Conservation (phyloP, 768 basidiomycete genomes). For the Boletales sp. region DNA sequence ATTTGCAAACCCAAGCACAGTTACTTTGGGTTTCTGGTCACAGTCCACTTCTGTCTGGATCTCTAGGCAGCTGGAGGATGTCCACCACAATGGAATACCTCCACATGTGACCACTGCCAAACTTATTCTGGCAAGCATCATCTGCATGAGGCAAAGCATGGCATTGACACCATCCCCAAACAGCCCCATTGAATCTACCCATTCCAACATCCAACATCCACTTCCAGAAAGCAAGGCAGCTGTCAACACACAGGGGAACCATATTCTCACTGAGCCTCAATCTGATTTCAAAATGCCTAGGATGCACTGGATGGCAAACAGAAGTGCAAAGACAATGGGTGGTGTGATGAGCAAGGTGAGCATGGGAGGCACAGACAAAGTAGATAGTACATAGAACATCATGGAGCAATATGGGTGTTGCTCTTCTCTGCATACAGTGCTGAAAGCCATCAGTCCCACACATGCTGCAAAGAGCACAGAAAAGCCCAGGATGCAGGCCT, state of each 20-base stretch:
- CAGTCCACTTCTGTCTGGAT: slow-evolving; percentile 37
- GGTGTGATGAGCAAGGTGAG: slow-evolving; percentile 56
- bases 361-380: slow-evolving; percentile 61
- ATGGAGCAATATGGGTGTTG: slow-evolving; percentile 87
- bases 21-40: slow-evolving; percentile 40
- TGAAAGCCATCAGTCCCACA: slow-evolving; percentile 68
- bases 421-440: slow-evolving; percentile 92
- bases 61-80: slow-evolving; percentile 70
- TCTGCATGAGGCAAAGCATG: slow-evolving; percentile 49
- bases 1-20: slow-evolving; percentile 83
- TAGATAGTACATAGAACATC: slow-evolving; percentile 81
- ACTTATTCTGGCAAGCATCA: slow-evolving; percentile 57
- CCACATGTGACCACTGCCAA: slow-evolving; percentile 49
- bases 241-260: slow-evolving; percentile 57
- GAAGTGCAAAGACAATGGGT: slow-evolving; percentile 52
- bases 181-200: slow-evolving; percentile 55
- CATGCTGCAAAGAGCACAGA: slow-evolving; percentile 61
- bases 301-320: slow-evolving; percentile 52
- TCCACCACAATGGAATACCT: slow-evolving; percentile 66
- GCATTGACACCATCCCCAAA: slow-evolving; percentile 40
- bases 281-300: slow-evolving; percentile 70
- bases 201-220: slow-evolving; percentile 79
- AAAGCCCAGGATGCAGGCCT: slow-evolving; percentile 75
- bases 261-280: slow-evolving; percentile 62
- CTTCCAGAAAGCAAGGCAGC: slow-evolving; percentile 58